These are phyloP conservation scores for Lipomyces lipofer DNA, from an alignment of 805 yeast genomes.

Conservation along the genomic window DNA sequence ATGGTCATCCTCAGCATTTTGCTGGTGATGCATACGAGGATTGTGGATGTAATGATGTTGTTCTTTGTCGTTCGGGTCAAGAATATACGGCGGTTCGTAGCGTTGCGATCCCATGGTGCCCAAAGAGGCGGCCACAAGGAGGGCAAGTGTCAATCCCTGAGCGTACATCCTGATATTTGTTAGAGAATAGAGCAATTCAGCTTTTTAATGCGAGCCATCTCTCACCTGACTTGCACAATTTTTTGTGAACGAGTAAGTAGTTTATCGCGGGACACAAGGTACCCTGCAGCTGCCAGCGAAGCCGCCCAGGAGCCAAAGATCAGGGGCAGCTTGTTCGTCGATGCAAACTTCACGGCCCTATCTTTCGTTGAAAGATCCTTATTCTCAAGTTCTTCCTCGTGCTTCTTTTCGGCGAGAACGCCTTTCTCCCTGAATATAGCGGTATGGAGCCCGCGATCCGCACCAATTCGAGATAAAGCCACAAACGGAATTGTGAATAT, in stretches of 20 bases:
- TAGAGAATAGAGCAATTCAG: too few relatives aligned
- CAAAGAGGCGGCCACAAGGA: slow-evolving; percentile 64
- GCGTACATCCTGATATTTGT: slow-evolving; percentile 67
- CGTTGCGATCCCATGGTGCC: slow-evolving; percentile 38
- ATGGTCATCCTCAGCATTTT: slow-evolving; percentile 11
- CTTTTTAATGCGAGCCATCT: too few relatives aligned
- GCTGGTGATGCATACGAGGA: neutral
- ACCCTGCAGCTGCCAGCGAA: slow-evolving; percentile 79
- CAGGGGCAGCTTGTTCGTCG: slow-evolving; percentile 9
- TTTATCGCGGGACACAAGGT: slow-evolving; percentile 66
- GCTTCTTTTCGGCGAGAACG: slow-evolving; percentile 8
- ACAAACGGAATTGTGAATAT: slow-evolving; percentile 11
- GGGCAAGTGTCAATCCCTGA: slow-evolving; percentile 72
- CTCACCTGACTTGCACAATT: slow-evolving; percentile 65
- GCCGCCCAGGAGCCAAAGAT: slow-evolving; percentile 77
- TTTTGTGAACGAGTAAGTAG: slow-evolving; percentile 75
- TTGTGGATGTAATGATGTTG: slow-evolving; percentile 18
- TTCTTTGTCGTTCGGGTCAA: slow-evolving; percentile 22
- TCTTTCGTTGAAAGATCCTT: neutral
- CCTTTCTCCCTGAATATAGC: slow-evolving; percentile 21
- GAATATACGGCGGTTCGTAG: slow-evolving; percentile 42
- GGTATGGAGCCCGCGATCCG: slow-evolving; percentile 16
- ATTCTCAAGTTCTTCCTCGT: slow-evolving; percentile 2
- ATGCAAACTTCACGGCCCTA: neutral
- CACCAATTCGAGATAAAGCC: slow-evolving; percentile 8